Evolutionary conservation across 2,329 filamentous ascomycete species (phyloP).

Genomic region (Triangularia setosa): DNA sequence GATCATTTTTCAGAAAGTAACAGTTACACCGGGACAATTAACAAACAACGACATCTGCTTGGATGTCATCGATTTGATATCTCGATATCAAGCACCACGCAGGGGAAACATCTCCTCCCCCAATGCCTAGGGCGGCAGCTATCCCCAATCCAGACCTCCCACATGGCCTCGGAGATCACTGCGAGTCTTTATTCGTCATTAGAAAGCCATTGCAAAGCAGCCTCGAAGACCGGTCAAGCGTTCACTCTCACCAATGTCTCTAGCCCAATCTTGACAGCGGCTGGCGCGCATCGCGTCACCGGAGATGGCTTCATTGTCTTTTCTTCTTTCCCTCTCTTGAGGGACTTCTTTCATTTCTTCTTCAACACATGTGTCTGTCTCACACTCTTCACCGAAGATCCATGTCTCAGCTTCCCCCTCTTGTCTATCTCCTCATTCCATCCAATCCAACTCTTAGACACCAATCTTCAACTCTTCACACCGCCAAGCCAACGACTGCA

Average conservation of each 20-base stretch:
- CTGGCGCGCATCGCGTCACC: constrained; percentile 10
- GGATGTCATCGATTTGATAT: too few species aligned
- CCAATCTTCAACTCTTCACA: constrained; percentile 3
- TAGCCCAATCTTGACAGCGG: constrained; percentile 1
- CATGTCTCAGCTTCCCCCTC: neutral
- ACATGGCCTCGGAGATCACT: neutral
- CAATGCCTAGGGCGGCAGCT: neutral
- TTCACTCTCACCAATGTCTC: neutral
- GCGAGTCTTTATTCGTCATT: neutral
- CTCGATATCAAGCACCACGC: neutral
- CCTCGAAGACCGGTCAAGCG: neutral
- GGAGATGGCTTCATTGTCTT: constrained; percentile 5
- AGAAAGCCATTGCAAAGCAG: neutral
- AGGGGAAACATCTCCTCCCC: neutral
- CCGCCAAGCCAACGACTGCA: neutral
- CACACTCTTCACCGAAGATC: constrained; percentile 2
- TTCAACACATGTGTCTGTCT: constrained; percentile 1
- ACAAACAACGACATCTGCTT: neutral
- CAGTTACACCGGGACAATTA: neutral
- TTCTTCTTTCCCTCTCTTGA: neutral
- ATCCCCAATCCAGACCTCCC: neutral
- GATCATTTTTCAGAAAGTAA: neutral
- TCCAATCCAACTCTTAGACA: neutral
- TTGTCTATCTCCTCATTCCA: neutral
- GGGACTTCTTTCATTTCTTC: neutral